Evolutionary conservation across 441 rosid genomes (phyloP).

Genomic region (Adansonia madagascariensis): DNA sequence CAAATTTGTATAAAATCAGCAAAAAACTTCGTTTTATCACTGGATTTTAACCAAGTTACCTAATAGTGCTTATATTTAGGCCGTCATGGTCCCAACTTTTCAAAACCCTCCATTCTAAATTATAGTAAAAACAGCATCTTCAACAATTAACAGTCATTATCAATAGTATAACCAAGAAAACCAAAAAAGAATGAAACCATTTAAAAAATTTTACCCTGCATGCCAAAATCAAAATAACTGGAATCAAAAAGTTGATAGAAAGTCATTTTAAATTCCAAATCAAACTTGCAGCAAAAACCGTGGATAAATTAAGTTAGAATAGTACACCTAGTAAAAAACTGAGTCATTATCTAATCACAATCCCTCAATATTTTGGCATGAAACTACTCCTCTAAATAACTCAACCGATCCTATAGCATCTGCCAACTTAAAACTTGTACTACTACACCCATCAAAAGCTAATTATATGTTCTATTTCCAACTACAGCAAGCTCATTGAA

Average conservation of each 20-base stretch:
- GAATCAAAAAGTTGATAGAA: background rate
- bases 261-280: background rate
- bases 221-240: slow-evolving; percentile 4
- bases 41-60: background rate
- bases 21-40: background rate
- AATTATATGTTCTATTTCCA: background rate
- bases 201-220: background rate
- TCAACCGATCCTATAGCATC: background rate
- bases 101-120: background rate
- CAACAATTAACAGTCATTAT: slow-evolving; percentile 6
- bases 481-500: slow-evolving; percentile 12
- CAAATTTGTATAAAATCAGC: background rate
- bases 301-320: background rate
- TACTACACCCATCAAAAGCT: slow-evolving; percentile 5
- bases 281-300: background rate
- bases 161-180: background rate
- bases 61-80: background rate
- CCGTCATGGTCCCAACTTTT: slow-evolving; percentile 4
- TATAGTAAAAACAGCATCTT: background rate
- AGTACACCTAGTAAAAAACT: background rate
- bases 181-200: background rate
- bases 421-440: background rate
- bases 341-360: background rate
- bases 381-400: background rate
- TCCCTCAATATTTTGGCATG: background rate